Evolutionary conservation across 371 early-diverging fungal genomes (phyloP), one percentile per base, ranked within the genome.

Genomic region (Chytridium lagenaria): DNA sequence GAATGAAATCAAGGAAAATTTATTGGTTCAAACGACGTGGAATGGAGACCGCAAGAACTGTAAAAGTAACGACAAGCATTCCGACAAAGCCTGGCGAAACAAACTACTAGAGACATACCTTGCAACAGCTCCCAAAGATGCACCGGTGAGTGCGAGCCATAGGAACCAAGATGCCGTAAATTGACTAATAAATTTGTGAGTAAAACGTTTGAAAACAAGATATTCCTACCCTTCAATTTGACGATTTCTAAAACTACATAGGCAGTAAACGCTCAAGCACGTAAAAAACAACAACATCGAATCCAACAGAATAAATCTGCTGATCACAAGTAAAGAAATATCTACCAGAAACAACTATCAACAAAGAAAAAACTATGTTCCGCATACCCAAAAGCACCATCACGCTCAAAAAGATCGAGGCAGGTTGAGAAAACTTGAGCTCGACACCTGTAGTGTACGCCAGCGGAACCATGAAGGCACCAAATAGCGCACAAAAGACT

Each of bases 241-340:
- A 59, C 90, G 84, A 76, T 92, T 92, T 70, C 92, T 90, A 70
- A 95, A 90, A 12, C 85, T 89, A 1, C 88, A 78, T 15, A 98
- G 81, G 59, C 92, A 92, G 80, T 92, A 94, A 16, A 92, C 82
- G 28, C 91, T 89, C 34, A 92, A 81, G 50, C 91, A 89, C 19
- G 99, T 99, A 71, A 97, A 95, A 69, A 94, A 93, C 37, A 99
- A 80, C 22, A 99, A 88, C 93, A 98, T 97, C 1, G 99, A 94
- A 79, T 99, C 99, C 61, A 99, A 86, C 52, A 99, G 88, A 68
- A 99, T 98, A 73, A 99, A 95, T 55, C 99, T 92, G 78, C 93
- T 94, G 76, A 99, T 99, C 30, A 90, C 89, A 65, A 92, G 77
- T 57, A 90, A 90, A 0, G 97, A 96, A 68, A 91, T 94, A 78